These are phyloP conservation scores for Bathelium albidoporum DNA, from an alignment of 495 filamentous ascomycete genomes.

Conservation along the genomic window DNA sequence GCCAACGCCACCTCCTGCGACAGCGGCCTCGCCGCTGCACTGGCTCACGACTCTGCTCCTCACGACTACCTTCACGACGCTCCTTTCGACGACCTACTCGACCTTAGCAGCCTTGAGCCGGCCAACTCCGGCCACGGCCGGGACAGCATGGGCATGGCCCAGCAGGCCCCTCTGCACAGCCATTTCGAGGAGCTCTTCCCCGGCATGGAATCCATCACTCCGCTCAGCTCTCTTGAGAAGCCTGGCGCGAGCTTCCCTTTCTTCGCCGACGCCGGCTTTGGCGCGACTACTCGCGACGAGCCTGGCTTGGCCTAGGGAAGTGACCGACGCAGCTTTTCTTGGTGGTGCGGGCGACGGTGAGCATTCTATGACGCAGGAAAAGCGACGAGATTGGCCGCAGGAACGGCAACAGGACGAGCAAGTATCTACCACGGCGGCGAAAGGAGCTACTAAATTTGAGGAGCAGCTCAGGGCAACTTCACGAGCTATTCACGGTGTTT, in stretches of 20 bases:
- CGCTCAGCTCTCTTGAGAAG: conserved; percentile 6
- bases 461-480: not conserved
- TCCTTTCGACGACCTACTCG: conserved; percentile 3
- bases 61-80: conserved; percentile 2
- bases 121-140: not conserved
- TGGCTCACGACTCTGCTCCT: not conserved
- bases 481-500: not conserved
- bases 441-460: not conserved
- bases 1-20: not conserved
- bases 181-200: conserved; percentile 3
- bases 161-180: conserved; percentile 2
- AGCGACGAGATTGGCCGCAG: not conserved
- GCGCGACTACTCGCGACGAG: conserved; percentile 4
- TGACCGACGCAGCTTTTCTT: conserved; percentile 6
- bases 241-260: conserved; percentile 6
- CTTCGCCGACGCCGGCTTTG: conserved; percentile 7
- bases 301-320: conserved; percentile 1
- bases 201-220: conserved; percentile 3
- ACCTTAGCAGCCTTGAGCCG: not conserved
- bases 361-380: conserved; percentile 1
- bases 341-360: conserved; percentile 1
- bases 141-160: not conserved
- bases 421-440: too few species aligned
- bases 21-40: not conserved
- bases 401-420: too few species aligned